Conservation (phyloP, 306 rosid species). For the Alnus glutinosa region DNA sequence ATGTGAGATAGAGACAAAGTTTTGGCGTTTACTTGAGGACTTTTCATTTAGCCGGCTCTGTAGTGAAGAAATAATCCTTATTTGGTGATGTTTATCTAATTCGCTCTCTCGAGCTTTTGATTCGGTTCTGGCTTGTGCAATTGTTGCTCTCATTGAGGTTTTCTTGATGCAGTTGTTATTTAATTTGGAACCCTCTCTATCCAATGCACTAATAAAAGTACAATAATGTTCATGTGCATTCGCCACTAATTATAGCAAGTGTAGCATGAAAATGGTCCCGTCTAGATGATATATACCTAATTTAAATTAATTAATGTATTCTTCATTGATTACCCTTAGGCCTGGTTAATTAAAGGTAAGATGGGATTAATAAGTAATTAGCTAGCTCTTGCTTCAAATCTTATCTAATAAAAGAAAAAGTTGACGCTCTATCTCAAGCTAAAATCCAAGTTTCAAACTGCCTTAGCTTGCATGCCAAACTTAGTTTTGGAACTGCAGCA, state of each 20-base stretch:
- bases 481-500: slow-evolving; percentile 4
- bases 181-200: not conserved
- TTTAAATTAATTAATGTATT: not conserved
- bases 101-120: slow-evolving; percentile 25
- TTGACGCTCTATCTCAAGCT: too few species aligned
- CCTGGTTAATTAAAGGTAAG: not conserved
- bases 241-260: not conserved
- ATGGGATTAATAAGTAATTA: not conserved
- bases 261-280: not conserved
- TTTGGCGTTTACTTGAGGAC: slow-evolving; percentile 52
- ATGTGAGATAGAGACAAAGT: slow-evolving; percentile 41
- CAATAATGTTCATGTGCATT: not conserved
- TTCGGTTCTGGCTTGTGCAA: slow-evolving; percentile 35
- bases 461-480: not conserved
- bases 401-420: not conserved
- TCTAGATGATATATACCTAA: not conserved
- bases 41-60: slow-evolving; percentile 72
- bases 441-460: not conserved
- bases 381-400: not conserved
- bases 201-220: not conserved
- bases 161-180: slow-evolving; percentile 25
- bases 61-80: slow-evolving; percentile 26
- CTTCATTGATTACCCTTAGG: not conserved
- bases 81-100: slow-evolving; percentile 18
- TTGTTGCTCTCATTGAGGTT: slow-evolving; percentile 35